These are phyloP conservation scores for Globisporangium middletonii DNA, from an alignment of 352 stramenopile genomes.

Conservation along the genomic window DNA sequence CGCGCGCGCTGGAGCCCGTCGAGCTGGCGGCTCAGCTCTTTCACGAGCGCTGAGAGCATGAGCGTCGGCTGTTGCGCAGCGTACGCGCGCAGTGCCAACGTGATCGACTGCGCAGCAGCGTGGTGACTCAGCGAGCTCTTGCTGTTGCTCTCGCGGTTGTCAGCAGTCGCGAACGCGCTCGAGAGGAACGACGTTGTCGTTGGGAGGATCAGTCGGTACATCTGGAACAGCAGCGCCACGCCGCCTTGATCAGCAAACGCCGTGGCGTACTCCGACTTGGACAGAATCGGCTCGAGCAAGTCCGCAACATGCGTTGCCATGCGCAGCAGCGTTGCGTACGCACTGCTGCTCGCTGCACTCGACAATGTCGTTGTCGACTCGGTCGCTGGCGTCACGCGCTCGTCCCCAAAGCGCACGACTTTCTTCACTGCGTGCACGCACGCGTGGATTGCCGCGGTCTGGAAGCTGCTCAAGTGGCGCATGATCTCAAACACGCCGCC, in stretches of 20 bases:
- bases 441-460: constrained; percentile 80
- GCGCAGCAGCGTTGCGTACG: constrained; percentile 38
- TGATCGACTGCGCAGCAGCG: constrained; percentile 85
- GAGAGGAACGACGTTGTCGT: constrained; percentile 75
- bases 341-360: neutral
- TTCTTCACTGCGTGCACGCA: constrained; percentile 89
- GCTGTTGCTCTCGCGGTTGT: constrained; percentile 8
- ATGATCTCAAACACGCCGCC: constrained; percentile 95
- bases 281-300: constrained; percentile 92
- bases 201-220: constrained; percentile 89
- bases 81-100: constrained; percentile 84
- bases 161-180: constrained; percentile 21
- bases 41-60: constrained; percentile 62
- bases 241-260: constrained; percentile 90
- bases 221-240: constrained; percentile 80
- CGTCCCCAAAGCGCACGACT: constrained; percentile 77
- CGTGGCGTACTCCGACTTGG: constrained; percentile 90
- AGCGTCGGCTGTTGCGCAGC: constrained; percentile 82
- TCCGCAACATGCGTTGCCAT: constrained; percentile 86
- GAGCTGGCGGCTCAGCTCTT: constrained; percentile 52
- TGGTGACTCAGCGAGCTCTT: constrained; percentile 66
- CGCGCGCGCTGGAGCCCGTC: constrained; percentile 33
- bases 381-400: constrained; percentile 22
- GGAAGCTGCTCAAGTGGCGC: constrained; percentile 90
- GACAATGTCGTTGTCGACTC: neutral